Evolutionary conservation across 768 basidiomycete species (phyloP), one percentile per base, ranked within the genome.

Genomic region (Naganishia vishniacii): DNA sequence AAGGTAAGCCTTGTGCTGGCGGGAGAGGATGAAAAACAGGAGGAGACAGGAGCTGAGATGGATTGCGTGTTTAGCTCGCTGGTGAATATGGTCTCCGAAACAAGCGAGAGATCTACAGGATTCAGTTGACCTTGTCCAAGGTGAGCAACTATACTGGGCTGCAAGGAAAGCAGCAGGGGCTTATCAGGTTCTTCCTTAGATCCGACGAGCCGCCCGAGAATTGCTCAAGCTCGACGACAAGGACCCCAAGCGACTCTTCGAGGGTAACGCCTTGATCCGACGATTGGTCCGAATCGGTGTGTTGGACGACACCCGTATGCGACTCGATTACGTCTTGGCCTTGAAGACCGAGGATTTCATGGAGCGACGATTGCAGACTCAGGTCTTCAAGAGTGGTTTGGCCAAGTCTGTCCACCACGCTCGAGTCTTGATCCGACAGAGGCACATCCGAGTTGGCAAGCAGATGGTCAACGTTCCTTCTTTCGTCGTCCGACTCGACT

Each of bases 91-190:
- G 95, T 79, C 90, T 98, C 78, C 89, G 93, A 80, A 98, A 97
- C 89, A 99, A 99, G 84, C 89, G 94, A 79, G 95, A 99, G 82
- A 95, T 98, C 83, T 99, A 94, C 95, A 90, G 95, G 77, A 98
- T 99, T 80, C 86, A 91, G 79, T 87, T 99, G 76, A 86, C 86
- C 79, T 87, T 99, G 61, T 99, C 95, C 75, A 97, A 99, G 71
- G 75, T 77, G 62, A 66, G 75, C 61, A 16, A 31, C 9, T 32
- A 11, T 9, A 9, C 16, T 23, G 6, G 32, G 29, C 1, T 61
- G n/a, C 6, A 28, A n/a, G 4, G 40, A 34, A n/a, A n/a, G n/a
- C n/a, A n/a, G n/a, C 31, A 46, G 41, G 37, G 11, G 45, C 45
- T 48, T 1, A 61, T 16, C 29, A 20, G 34, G 16, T 28, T 13